Evolutionary conservation across 2,329 filamentous ascomycete species (phyloP).

Genomic region (Xylaria sp.): DNA sequence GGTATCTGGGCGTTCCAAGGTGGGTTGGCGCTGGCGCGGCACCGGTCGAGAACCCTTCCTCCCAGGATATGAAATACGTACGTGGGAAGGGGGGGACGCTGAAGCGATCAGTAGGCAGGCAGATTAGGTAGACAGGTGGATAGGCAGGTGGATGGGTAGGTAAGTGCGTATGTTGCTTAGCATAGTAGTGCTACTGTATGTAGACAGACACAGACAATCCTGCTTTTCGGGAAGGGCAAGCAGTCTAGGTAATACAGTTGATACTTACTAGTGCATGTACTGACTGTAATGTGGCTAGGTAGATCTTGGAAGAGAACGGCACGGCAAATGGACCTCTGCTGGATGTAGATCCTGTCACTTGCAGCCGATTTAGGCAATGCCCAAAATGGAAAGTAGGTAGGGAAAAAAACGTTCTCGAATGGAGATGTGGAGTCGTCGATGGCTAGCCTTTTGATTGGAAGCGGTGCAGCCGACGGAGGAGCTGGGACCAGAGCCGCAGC

Average conservation of each 20-base stretch:
- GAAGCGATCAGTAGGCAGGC: not conserved
- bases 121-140: not conserved
- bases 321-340: conserved; percentile 49
- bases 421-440: conserved; percentile 57
- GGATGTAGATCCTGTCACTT: conserved; percentile 48
- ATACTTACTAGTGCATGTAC: conserved; percentile 15
- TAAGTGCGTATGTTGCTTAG: not conserved
- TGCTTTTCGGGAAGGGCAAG: conserved; percentile 43
- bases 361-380: conserved; percentile 55
- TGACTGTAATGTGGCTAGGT: conserved; percentile 28
- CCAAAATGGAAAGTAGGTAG: conserved; percentile 54
- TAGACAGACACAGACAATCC: conserved; percentile 37
- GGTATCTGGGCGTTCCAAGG: conserved; percentile 48
- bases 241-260: conserved; percentile 40
- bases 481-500: conserved; percentile 54
- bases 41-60: conserved; percentile 45
- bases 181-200: not conserved
- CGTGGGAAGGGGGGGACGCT: conserved; percentile 21
- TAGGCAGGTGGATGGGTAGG: not conserved
- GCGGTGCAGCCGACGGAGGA: conserved; percentile 56
- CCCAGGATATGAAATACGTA: conserved; percentile 39
- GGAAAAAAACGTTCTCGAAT: conserved; percentile 48
- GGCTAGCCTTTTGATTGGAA: conserved; percentile 54
- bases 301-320: conserved; percentile 47
- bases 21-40: conserved; percentile 48